Percentiles rank a stretch among this genome's conserved stretches.
Conservation (phyloP, 257 asterid genomes). For the Solanum ahanhuiri region DNA sequence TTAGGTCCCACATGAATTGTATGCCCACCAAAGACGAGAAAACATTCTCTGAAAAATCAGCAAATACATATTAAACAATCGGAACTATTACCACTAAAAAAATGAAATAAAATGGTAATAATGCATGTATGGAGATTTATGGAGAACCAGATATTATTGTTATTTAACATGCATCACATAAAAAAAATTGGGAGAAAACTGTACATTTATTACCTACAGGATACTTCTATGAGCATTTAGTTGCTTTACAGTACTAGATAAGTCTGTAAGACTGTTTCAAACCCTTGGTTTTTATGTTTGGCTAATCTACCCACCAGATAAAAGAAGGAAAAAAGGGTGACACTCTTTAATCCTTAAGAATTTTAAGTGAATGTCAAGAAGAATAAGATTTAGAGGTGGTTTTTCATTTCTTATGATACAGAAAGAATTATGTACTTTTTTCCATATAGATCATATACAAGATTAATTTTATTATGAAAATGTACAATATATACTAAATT, state of each 20-base stretch:
- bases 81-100: not conserved
- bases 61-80: not conserved
- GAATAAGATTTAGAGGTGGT: not conserved
- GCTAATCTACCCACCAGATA: not conserved
- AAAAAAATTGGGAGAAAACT: not conserved
- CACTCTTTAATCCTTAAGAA: not conserved
- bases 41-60: constrained; percentile 54
- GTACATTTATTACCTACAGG: not conserved
- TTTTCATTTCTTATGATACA: not conserved
- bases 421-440: not conserved
- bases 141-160: not conserved
- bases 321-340: not conserved
- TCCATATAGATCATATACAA: not conserved
- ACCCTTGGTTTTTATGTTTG: not conserved
- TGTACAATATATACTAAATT: not conserved
- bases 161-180: not conserved
- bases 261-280: not conserved
- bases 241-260: not conserved
- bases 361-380: not conserved
- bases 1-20: constrained; percentile 70
- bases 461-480: not conserved
- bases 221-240: not conserved
- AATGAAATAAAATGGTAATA: not conserved
- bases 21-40: constrained; percentile 90
- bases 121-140: not conserved